These are phyloP conservation scores for Pythium chondricola DNA, from an alignment of 352 stramenopile genomes.

Conservation along the genomic window DNA sequence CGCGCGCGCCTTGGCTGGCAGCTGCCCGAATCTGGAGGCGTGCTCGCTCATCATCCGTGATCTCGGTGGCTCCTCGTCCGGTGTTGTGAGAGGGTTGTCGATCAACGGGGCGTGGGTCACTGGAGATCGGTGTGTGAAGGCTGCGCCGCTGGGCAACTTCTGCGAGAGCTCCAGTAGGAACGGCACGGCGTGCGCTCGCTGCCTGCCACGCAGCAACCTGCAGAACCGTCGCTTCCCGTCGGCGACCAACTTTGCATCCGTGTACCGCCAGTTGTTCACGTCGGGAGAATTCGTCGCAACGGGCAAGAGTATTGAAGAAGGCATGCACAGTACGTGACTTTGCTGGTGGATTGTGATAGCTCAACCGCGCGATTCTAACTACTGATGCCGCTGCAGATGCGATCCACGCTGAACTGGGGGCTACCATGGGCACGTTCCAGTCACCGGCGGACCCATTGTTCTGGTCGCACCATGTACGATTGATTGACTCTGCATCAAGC, in stretches of 20 bases:
- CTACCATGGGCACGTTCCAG: conserved; percentile 40
- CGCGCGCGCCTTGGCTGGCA: conserved; percentile 10
- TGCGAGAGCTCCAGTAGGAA: conserved; percentile 29
- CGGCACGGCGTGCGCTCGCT: conserved; percentile 27
- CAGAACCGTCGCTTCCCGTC: conserved; percentile 22
- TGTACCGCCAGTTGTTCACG: conserved; percentile 42
- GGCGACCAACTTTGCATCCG: conserved; percentile 28
- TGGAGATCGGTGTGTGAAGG: conserved; percentile 23
- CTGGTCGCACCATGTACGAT: conserved; percentile 38
- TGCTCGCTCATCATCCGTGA: conserved; percentile 33
- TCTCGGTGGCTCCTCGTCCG: conserved; percentile 23
- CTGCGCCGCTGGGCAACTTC: conserved; percentile 32
- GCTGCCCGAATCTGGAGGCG: conserved; percentile 25
- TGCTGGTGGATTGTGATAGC: no score
- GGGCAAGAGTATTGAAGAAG: conserved; percentile 24
- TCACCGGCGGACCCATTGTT: conserved; percentile 49
- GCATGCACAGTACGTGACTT: conserved; percentile 51
- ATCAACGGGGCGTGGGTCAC: conserved; percentile 23
- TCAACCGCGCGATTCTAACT: no score
- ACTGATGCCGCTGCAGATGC: conserved; percentile 22
- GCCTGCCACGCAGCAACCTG: conserved; percentile 22
- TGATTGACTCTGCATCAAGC: neutral
- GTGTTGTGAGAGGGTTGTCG: conserved; percentile 10
- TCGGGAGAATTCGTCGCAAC: conserved; percentile 21
- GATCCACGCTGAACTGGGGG: conserved; percentile 35